Evolutionary conservation across 106 monocot species (phyloP), one percentile per base, ranked within the genome.

Genomic region (Acorus gramineus): DNA sequence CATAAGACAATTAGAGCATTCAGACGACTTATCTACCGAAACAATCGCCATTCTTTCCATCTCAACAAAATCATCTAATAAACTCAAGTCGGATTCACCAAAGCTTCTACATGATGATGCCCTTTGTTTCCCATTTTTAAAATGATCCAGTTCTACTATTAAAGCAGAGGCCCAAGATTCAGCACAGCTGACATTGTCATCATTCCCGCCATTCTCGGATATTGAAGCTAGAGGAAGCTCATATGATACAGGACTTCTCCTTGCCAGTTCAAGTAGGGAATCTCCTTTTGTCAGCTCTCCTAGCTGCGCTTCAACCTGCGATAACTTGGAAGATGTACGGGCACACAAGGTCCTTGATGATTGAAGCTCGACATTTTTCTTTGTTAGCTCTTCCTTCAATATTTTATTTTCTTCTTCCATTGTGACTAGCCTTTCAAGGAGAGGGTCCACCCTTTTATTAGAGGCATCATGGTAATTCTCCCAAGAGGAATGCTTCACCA

Each of bases 11-110:
- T 45, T 5, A 14, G 71, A 67, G 52, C 58, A 13, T 72, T 43
- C 71, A 53, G 64, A 55, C 14, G 53, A 50, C 55, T 65, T 77
- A 61, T 74, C 77, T 5, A 65, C 66, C 63, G 44, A 78, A 66
- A 66, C 66, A 52, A 74, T 50, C 45, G 80, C 82, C 42, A 82
- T 49, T 61, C 74, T 90, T 64, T 86, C 85, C 73, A 80, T 83
- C 79, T 89, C 88, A 45, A 65, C 59, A 72, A 89, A 89, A 75
- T 89, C 89, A 74, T 85, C 79, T 79, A 82, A 79, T 60, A 84
- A 79, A 71, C 81, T 82, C 66, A 82, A 43, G 8, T 89, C 81
- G 6, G 79, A 82, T 55, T 71, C 11, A 52, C 57, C 76, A 2
- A 56, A 46, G 53, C 75, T 77, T 66, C 49, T 64, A 58, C 62